Base-by-base conservation (phyloP, 768 basidiomycete species). In the Tricholoma sp. region DNA sequence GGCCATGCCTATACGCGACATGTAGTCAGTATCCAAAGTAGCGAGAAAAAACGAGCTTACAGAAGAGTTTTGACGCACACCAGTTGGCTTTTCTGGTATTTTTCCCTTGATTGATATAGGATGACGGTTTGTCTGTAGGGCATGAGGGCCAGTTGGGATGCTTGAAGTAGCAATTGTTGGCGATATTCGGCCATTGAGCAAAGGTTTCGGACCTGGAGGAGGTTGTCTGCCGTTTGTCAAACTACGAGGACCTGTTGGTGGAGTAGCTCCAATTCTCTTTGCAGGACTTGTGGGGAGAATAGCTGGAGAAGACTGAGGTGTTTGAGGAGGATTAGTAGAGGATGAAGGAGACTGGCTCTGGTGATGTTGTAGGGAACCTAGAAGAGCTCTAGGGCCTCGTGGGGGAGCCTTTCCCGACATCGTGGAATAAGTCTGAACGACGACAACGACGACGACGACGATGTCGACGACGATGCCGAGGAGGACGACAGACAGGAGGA, bases 351-450 rank as follows among this genome's bases (percentile, higher is more conserved):
- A 17, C 49, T 34, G 52, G 41, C 28, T 31, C 45, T 55, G 65
- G 55, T 59, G 66, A 58, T 57, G 76, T 65, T 11, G 72, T 67
- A 74, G 63, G n/a, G 79, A 62, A 57, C 80, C 81, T 59, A 83
- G 65, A 57, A 91, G 75, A 45, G 88, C 88, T 58, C 88, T 74
- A 47, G 88, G 88, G 55, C 88, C 88, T 61, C 77, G 80, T 61
- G 88, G 88, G 63, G 88, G 88, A 52, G 81, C 84, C 75, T 86
- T 89, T 66, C 88, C 86, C 71, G 88, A 88, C 88, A 90, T 88
- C 44, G 39, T 4, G 37, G 31, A 37, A 24, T 24, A 52, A 28
- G 39, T 36, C 24, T 32, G 28, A 18, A 32, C 36, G 41, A 49
- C 29, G 39, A 42, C 24, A 24, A 24, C 24, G 4, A 34, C 20